Evolutionary conservation across 352 stramenopile species (phyloP).

Genomic region (Aphanomyces invadans): DNA sequence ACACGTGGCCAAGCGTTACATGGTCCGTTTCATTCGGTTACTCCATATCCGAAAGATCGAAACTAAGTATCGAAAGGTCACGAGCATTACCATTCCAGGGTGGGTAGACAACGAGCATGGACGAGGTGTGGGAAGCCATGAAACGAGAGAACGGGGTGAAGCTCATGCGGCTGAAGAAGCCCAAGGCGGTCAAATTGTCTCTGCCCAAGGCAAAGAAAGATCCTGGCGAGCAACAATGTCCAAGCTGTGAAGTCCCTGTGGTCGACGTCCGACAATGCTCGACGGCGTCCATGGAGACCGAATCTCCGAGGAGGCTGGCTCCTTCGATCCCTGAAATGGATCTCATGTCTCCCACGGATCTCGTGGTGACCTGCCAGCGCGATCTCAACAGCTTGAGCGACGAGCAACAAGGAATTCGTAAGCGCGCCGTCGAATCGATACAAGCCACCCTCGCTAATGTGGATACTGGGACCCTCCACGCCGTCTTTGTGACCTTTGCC

Average conservation of each 20-base stretch:
- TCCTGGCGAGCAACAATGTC: too few species aligned
- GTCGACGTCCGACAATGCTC: too few species aligned
- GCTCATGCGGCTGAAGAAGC: constrained; percentile 1
- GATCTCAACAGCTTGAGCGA: constrained; percentile 55
- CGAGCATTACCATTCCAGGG: neutral
- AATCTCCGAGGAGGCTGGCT: too few species aligned
- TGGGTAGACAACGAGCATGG: constrained; percentile 24
- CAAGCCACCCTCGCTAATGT: constrained; percentile 33
- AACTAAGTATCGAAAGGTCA: neutral
- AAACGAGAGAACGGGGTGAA: constrained; percentile 30
- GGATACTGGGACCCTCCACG: neutral
- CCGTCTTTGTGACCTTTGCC: constrained; percentile 41
- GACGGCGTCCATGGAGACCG: too few species aligned
- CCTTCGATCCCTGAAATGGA: too few species aligned
- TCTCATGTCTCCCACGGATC: neutral
- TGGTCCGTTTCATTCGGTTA: neutral
- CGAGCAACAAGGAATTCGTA: constrained; percentile 42
- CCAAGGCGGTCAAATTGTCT: constrained; percentile 4
- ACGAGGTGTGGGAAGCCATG: constrained; percentile 47
- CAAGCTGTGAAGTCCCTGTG: too few species aligned
- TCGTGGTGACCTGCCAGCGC: constrained; percentile 12
- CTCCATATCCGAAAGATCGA: neutral
- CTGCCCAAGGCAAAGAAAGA: neutral
- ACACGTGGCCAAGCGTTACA: too few species aligned
- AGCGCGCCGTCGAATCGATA: constrained; percentile 47